Conservation (phyloP, 495 filamentous ascomycete genomes). For the Annulohypoxylon nitens region DNA sequence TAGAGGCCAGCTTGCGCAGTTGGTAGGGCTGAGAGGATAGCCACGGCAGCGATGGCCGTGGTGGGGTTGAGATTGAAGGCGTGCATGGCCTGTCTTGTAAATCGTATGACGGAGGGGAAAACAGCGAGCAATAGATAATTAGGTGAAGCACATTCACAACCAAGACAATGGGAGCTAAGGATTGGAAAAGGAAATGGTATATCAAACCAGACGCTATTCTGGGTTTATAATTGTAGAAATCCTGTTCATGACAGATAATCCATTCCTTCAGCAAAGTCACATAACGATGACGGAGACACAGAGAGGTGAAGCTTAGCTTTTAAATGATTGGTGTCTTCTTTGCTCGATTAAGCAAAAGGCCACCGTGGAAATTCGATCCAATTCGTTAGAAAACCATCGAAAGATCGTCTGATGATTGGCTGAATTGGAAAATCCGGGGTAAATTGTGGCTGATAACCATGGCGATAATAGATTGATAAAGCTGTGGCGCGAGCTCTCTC, state of each 20-base stretch:
- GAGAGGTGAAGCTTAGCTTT: constrained; percentile 19
- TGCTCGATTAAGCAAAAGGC: constrained; percentile 51
- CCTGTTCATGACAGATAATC: constrained; percentile 34
- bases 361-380: constrained; percentile 53
- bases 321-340: constrained; percentile 39
- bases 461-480: background rate
- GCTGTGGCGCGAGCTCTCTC: constrained; percentile 48
- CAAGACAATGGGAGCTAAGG: background rate
- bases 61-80: constrained; percentile 55
- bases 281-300: constrained; percentile 4
- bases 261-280: constrained; percentile 13
- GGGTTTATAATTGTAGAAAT: constrained; percentile 29
- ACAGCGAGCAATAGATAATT: background rate
- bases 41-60: constrained; percentile 59
- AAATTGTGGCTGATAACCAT: constrained; percentile 36
- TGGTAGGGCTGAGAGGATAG: constrained; percentile 67
- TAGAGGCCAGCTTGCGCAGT: constrained; percentile 80
- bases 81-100: constrained; percentile 54
- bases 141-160: background rate
- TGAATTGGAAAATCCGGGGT: constrained; percentile 42
- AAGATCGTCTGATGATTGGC: constrained; percentile 22
- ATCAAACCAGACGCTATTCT: too few relatives aligned
- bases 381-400: constrained; percentile 32
- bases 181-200: background rate
- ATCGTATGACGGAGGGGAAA: constrained; percentile 15